These are phyloP conservation scores for Annulohypoxylon moriforme DNA, from an alignment of 495 filamentous ascomycete species.

Conservation along the genomic window DNA sequence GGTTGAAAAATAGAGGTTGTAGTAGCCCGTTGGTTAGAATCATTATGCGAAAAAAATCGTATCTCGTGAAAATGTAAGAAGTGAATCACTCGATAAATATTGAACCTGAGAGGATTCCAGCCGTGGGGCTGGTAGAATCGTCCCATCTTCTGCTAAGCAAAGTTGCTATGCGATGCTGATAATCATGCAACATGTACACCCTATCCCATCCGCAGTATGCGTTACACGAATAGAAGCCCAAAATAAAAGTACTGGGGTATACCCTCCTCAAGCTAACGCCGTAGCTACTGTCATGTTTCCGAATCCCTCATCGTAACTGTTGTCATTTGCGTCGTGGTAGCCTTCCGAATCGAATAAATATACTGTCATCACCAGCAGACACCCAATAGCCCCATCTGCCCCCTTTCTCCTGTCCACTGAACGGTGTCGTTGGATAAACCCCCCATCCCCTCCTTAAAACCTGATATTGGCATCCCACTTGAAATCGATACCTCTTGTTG, in stretches of 20 bases:
- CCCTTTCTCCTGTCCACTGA: too few relatives aligned
- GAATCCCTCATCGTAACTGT: constrained; percentile 20
- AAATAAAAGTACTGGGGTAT: constrained; percentile 26
- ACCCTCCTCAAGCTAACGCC: constrained; percentile 17
- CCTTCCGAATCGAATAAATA: neutral
- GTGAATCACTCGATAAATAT: neutral
- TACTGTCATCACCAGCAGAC: neutral
- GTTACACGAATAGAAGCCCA: neutral
- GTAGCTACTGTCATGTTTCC: constrained; percentile 1
- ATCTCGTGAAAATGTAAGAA: neutral
- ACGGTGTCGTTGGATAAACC: constrained; percentile 1
- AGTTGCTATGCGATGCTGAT: constrained; percentile 1
- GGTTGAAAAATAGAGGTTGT: neutral
- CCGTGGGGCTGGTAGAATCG: constrained; percentile 8
- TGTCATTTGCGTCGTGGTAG: constrained; percentile 20
- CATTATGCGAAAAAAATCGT: neutral
- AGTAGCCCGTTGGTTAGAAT: neutral
- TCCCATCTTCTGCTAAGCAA: constrained; percentile 3
- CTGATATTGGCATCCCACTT: neutral
- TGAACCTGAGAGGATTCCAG: neutral
- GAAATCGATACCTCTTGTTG: constrained; percentile 6
- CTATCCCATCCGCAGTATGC: neutral
- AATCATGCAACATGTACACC: constrained; percentile 12
- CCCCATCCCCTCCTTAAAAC: neutral
- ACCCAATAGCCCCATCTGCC: constrained; percentile 1